Conservation (phyloP, 768 basidiomycete genomes). For the Infundibulicybe gibba region DNA sequence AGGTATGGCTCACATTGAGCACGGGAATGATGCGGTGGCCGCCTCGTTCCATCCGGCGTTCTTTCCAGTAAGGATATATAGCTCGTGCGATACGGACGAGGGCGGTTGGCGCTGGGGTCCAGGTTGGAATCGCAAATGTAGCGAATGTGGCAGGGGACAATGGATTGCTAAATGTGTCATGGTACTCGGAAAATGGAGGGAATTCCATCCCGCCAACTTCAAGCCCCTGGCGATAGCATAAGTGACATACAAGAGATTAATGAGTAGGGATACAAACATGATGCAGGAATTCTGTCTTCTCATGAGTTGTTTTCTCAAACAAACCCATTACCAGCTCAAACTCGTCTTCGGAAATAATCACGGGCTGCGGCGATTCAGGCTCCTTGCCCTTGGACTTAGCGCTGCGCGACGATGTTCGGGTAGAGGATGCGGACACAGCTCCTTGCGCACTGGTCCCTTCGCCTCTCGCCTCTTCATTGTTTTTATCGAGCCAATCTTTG, state of each 20-base stretch:
- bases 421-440: slow-evolving; percentile 49
- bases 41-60: slow-evolving; percentile 72
- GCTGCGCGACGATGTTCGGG: slow-evolving; percentile 59
- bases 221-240: slow-evolving; percentile 39
- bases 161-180: slow-evolving; percentile 59
- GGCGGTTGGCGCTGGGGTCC: slow-evolving; percentile 60
- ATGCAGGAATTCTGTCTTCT: slow-evolving; percentile 86
- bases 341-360: slow-evolving; percentile 83
- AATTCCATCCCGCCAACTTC: slow-evolving; percentile 61
- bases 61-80: slow-evolving; percentile 89
- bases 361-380: slow-evolving; percentile 58
- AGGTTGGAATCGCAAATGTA: slow-evolving; percentile 59
- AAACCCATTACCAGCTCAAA: slow-evolving; percentile 96
- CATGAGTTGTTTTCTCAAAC: slow-evolving; percentile 88
- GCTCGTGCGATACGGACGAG: slow-evolving; percentile 68
- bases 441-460: slow-evolving; percentile 83
- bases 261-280: slow-evolving; percentile 52
- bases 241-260: neutral
- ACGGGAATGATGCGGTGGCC: slow-evolving; percentile 85
- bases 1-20: slow-evolving; percentile 65
- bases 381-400: slow-evolving; percentile 86
- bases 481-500: slow-evolving; percentile 90
- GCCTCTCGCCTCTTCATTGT: slow-evolving; percentile 82
- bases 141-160: slow-evolving; percentile 66
- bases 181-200: slow-evolving; percentile 71